These are phyloP conservation scores for Eleusine coracana DNA, from an alignment of 176 grass and related monocot genomes.

Conservation along the genomic window DNA sequence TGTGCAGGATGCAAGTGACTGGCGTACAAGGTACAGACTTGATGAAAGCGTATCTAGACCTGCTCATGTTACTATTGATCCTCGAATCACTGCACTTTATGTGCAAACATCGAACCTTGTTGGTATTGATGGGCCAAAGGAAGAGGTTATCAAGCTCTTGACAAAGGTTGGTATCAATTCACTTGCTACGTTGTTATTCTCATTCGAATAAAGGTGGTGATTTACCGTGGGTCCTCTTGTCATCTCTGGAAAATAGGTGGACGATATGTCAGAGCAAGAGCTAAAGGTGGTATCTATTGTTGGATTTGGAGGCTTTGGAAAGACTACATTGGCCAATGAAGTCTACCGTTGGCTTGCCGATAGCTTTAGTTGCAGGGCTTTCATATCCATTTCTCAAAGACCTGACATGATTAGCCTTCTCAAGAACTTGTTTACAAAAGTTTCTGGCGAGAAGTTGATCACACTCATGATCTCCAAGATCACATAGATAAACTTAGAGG, in stretches of 20 bases:
- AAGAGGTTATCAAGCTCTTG: background rate
- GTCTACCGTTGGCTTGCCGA: background rate
- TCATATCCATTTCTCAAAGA: background rate
- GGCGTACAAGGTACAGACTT: background rate
- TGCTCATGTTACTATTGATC: background rate
- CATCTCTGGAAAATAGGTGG: background rate
- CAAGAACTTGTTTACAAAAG: background rate
- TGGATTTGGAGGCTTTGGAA: background rate
- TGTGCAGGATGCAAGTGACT: background rate
- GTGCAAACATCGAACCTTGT: background rate
- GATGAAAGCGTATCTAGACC: background rate
- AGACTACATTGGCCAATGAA: constrained; percentile 20
- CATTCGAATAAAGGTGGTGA: too few species aligned
- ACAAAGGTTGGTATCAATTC: background rate
- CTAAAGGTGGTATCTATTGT: constrained; percentile 8
- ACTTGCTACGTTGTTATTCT: too few species aligned
- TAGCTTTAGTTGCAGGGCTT: background rate
- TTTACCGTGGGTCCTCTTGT: too few species aligned
- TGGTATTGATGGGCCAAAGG: background rate
- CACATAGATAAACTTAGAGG: too few species aligned
- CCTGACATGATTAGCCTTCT: background rate
- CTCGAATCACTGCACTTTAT: background rate
- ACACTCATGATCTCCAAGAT: too few species aligned
- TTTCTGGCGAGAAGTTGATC: background rate
- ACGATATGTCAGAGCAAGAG: background rate